These are phyloP conservation scores for Aaosphaeria pasadenensis DNA, from an alignment of 2,329 filamentous ascomycete genomes.

Conservation along the genomic window DNA sequence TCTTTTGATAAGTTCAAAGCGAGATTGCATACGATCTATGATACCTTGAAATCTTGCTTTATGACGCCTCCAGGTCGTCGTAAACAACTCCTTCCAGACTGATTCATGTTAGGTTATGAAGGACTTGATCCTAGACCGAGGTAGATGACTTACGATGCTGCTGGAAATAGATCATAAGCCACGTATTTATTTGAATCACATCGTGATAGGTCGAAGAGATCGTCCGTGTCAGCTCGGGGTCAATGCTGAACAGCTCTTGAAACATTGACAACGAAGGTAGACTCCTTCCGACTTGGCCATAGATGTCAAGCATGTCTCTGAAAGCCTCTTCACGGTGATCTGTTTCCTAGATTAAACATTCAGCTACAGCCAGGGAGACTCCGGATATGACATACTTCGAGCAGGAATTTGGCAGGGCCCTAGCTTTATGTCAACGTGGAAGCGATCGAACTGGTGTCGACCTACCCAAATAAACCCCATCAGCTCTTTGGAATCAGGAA, in stretches of 20 bases:
- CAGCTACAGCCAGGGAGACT: background rate
- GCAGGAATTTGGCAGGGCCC: constrained; percentile 5
- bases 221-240: background rate
- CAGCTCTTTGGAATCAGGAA: constrained; percentile 11
- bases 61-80: constrained; percentile 27
- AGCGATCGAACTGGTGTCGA: constrained; percentile 1
- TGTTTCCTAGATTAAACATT: constrained; percentile 3
- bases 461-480: constrained; percentile 24
- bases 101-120: background rate
- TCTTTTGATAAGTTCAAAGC: constrained; percentile 4
- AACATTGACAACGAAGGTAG: constrained; percentile 4
- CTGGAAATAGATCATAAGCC: background rate
- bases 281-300: constrained; percentile 14
- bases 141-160: background rate
- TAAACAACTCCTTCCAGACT: constrained; percentile 20
- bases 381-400: constrained; percentile 2
- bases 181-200: background rate
- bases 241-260: background rate
- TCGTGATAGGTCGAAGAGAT: too few species aligned
- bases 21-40: constrained; percentile 4
- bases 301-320: constrained; percentile 6
- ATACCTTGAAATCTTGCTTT: constrained; percentile 25
- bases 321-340: constrained; percentile 4
- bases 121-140: background rate
- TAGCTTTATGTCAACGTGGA: constrained; percentile 1